Evolutionary conservation across 495 filamentous ascomycete genomes (phyloP).

Genomic region (Oleoguttula mirabilis): DNA sequence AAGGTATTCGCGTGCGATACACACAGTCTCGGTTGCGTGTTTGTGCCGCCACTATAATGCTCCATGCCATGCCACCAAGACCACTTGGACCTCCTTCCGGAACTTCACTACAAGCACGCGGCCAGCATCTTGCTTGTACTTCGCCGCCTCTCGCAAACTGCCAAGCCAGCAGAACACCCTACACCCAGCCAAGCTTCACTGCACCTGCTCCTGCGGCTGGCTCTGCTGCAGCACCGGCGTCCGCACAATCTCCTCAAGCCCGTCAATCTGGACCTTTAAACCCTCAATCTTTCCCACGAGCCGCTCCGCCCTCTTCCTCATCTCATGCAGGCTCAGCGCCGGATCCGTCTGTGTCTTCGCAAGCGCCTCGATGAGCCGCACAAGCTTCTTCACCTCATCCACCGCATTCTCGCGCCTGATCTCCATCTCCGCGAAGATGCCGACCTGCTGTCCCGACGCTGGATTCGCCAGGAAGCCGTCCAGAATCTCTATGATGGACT

Average conservation of each 20-base stretch:
- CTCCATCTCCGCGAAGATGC: slow-evolving; percentile 3
- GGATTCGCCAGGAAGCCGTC: background rate
- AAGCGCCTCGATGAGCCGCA: background rate
- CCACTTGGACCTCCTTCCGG: too few species aligned
- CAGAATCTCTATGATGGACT: background rate
- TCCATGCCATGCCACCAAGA: too few species aligned
- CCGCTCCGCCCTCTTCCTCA: background rate
- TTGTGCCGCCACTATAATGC: too few species aligned
- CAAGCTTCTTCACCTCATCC: background rate
- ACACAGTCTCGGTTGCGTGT: too few species aligned
- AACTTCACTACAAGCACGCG: too few species aligned
- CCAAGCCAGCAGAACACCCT: too few species aligned
- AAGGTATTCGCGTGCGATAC: too few species aligned
- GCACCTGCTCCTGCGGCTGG: too few species aligned
- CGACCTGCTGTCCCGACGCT: background rate
- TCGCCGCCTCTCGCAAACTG: too few species aligned
- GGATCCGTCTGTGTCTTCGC: background rate
- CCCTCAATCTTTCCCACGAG: background rate
- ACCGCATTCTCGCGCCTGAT: background rate
- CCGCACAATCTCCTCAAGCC: background rate
- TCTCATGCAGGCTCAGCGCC: background rate
- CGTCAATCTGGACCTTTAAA: background rate
- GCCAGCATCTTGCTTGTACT: too few species aligned
- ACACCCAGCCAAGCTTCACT: too few species aligned
- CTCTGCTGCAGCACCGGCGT: too few species aligned